Conservation (phyloP, 305 asterid species). For the Andrographis paniculata region DNA sequence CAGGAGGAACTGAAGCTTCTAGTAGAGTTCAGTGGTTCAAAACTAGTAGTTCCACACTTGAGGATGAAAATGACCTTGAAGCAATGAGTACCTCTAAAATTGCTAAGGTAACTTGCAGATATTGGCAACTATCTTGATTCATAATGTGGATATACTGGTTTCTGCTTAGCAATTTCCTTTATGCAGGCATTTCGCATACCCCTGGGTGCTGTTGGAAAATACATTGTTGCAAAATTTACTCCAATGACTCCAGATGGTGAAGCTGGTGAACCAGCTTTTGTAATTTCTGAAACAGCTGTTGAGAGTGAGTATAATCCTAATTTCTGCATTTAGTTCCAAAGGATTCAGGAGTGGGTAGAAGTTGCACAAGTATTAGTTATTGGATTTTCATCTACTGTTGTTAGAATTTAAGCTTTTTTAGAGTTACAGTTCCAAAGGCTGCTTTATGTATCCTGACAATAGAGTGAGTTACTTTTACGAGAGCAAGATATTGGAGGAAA, state of each 20-base stretch:
- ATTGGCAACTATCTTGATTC: constrained; percentile 14
- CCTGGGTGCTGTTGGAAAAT: constrained; percentile 88
- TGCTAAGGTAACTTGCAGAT: constrained; percentile 57
- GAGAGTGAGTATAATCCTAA: constrained; percentile 55
- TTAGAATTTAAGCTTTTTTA: background rate
- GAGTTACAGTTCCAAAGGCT: too few relatives aligned
- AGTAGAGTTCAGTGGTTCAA: constrained; percentile 99
- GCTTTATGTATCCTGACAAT: background rate
- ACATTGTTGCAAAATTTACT: constrained; percentile 73
- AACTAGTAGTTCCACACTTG: constrained; percentile 54
- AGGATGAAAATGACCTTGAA: constrained; percentile 72
- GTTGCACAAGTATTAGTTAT: constrained; percentile 10
- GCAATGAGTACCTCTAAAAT: constrained; percentile 80
- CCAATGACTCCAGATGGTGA: constrained; percentile 99
- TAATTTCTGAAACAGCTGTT: constrained; percentile 57
- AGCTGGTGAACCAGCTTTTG: constrained; percentile 92
- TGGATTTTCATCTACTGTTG: background rate
- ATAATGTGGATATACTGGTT: constrained; percentile 16
- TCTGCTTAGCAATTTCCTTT: constrained; percentile 19
- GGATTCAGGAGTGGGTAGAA: constrained; percentile 6
- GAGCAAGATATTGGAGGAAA: background rate
- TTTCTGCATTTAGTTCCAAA: constrained; percentile 8
- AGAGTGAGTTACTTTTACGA: background rate
- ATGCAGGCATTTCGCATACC: constrained; percentile 87
- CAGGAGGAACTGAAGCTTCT: constrained; percentile 98